Evolutionary conservation across 345 rosid genomes (phyloP).

Genomic region (Bruguiera sexangula): DNA sequence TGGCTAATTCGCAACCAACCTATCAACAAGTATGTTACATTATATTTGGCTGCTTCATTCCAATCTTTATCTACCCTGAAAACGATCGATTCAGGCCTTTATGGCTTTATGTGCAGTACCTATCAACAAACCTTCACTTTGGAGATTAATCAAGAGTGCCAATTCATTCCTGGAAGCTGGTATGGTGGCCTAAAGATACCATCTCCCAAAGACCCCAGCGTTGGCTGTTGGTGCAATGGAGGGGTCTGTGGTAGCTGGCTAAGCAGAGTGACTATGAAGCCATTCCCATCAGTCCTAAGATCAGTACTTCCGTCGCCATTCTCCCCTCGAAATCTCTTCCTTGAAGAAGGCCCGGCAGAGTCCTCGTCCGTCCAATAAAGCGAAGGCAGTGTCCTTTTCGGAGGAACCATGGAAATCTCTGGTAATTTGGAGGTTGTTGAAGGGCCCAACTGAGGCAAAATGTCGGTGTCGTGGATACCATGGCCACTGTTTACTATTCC

Average conservation of each 20-base stretch:
- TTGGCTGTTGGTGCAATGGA: slow-evolving; percentile 44
- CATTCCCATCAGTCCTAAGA: slow-evolving; percentile 27
- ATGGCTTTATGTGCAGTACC: background rate
- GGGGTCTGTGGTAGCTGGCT: slow-evolving; percentile 50
- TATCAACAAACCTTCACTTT: background rate
- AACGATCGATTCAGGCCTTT: background rate
- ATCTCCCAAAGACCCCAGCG: slow-evolving; percentile 51
- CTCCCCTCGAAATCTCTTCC: slow-evolving; percentile 51
- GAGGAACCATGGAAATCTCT: slow-evolving; percentile 43
- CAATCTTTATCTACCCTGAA: slow-evolving; percentile 8
- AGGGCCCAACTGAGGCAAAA: slow-evolving; percentile 33
- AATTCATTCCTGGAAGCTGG: slow-evolving; percentile 65
- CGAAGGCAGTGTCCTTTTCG: slow-evolving; percentile 56
- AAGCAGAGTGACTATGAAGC: slow-evolving; percentile 46
- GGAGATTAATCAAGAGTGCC: slow-evolving; percentile 48
- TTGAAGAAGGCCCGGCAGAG: slow-evolving; percentile 30
- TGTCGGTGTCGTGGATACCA: slow-evolving; percentile 13
- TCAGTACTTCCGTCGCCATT: slow-evolving; percentile 26
- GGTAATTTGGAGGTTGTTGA: slow-evolving; percentile 36
- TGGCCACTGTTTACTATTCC: slow-evolving; percentile 37
- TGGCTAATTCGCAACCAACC: background rate
- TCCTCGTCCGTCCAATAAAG: slow-evolving; percentile 59
- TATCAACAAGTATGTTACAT: slow-evolving; percentile 21
- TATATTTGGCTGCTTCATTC: slow-evolving; percentile 8
- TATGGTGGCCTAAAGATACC: slow-evolving; percentile 52